Conservation (phyloP, 306 rosid species). For the Trifolium subterraneum region DNA sequence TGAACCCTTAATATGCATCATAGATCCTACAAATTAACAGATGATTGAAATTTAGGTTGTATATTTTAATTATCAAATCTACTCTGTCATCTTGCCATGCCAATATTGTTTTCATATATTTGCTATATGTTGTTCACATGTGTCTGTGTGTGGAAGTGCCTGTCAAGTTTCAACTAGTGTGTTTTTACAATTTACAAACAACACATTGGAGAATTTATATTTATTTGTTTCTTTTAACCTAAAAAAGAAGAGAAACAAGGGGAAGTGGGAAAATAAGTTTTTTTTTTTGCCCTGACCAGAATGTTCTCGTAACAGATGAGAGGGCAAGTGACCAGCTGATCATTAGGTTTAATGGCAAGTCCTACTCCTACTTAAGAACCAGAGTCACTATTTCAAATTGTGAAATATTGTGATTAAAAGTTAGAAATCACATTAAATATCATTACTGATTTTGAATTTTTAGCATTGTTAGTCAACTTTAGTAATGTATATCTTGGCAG, state of each 20-base stretch:
- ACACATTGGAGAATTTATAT: not conserved
- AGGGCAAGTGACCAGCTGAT: not conserved
- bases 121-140: not conserved
- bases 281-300: slow-evolving; percentile 1
- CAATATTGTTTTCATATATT: slow-evolving; percentile 7
- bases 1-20: slow-evolving; percentile 18
- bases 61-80: slow-evolving; percentile 12
- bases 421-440: not conserved
- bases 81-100: not conserved
- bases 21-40: slow-evolving; percentile 19
- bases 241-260: not conserved
- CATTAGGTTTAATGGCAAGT: not conserved
- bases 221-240: not conserved
- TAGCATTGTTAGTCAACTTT: not conserved
- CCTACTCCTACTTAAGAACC: slow-evolving; percentile 7
- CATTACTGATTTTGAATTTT: not conserved
- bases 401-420: not conserved
- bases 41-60: slow-evolving; percentile 15
- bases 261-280: not conserved
- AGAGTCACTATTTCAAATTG: not conserved
- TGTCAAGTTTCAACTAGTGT: not conserved
- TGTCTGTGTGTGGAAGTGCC: not conserved
- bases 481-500: slow-evolving; percentile 5
- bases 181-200: not conserved
- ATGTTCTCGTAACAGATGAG: not conserved